Evolutionary conservation across 2,329 filamentous ascomycete genomes (phyloP).

Genomic region (Colletotrichum destructivum): DNA sequence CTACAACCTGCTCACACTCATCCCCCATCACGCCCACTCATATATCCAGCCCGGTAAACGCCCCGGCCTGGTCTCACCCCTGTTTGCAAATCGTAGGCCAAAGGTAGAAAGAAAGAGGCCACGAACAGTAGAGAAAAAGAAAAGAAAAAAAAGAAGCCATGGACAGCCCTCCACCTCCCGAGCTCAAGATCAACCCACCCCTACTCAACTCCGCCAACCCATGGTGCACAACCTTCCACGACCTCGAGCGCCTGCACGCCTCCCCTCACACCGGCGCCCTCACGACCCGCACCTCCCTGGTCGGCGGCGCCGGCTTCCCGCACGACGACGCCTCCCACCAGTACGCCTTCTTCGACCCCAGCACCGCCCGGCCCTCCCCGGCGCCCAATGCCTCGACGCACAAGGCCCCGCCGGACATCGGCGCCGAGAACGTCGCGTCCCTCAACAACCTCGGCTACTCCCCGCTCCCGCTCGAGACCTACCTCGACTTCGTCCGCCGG

Average conservation of each 20-base stretch:
- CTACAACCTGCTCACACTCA: background rate
- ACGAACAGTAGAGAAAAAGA: too few relatives aligned
- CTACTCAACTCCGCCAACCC: slow-evolving; percentile 83
- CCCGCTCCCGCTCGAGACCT: slow-evolving; percentile 71
- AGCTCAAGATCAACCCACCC: slow-evolving; percentile 71
- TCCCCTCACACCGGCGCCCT: slow-evolving; percentile 78
- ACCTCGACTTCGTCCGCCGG: slow-evolving; percentile 70
- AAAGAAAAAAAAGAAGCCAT: background rate
- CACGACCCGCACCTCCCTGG: slow-evolving; percentile 79
- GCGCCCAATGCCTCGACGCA: slow-evolving; percentile 46
- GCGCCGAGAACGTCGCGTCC: slow-evolving; percentile 56
- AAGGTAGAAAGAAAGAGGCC: too few relatives aligned
- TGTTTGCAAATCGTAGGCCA: background rate
- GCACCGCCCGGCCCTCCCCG: slow-evolving; percentile 45
- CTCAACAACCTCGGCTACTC: slow-evolving; percentile 85
- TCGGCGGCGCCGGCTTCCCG: slow-evolving; percentile 73
- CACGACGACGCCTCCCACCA: slow-evolving; percentile 75
- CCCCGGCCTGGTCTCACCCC: background rate
- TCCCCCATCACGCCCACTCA: background rate
- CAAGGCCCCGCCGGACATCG: slow-evolving; percentile 38
- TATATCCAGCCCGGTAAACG: background rate
- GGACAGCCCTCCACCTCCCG: slow-evolving; percentile 39
- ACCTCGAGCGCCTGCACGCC: slow-evolving; percentile 74
- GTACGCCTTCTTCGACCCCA: slow-evolving; percentile 74
- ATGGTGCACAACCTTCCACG: slow-evolving; percentile 78